Base-by-base conservation (phyloP, 257 asterid genomes). In the Nemophila menziesii region DNA sequence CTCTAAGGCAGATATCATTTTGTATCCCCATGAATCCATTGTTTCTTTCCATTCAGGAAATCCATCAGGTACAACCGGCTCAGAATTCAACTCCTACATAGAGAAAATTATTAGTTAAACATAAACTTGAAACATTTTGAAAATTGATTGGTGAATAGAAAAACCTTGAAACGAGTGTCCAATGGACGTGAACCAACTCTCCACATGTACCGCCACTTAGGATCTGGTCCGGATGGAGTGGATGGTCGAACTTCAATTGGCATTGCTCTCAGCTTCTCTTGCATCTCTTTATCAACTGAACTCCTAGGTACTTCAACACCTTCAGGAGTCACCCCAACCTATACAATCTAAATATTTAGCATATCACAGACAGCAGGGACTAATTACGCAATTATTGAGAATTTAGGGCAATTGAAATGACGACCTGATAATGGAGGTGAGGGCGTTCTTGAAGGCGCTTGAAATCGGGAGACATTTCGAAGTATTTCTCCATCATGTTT, bases 201-300 rank as follows among this genome's bases (percentile, higher is more conserved):
- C 98, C 96, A 90, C 98, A 90, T 90, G 55, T 81, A 90, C 23
- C 98, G 87, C 98, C 98, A 85, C 71, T 90, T 90, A 39, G 86
- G 96, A 54, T 90, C 98, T 14, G 98, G 93, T 38, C 98, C 98
- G 43, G 69, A 33, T 16, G 93, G 96, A 46, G 57, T 64, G 33
- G 68, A 57, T 46, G 98, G 93, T 53, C 62, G 79, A 62, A 44
- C 61, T 62, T 72, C 96, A 39, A 24, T 44, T n/a, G 93, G 83
- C 71, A 85, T 60, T 47, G 79, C 61, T 55, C 52, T 72, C 43
- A 90, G 65, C 63, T 90, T 85, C 73, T 79, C 86, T 64, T 84
- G 78, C 70, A 90, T 80, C 60, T 81, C 89, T 54, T 67, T 69
- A 60, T 90, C 98, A 41, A 90, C 87, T 39, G 81, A 60, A 68